Percentiles rank a stretch among this genome's conserved stretches.
Conservation (phyloP, 1,284 basidiomycete species). For the Ganoderma multipileum region DNA sequence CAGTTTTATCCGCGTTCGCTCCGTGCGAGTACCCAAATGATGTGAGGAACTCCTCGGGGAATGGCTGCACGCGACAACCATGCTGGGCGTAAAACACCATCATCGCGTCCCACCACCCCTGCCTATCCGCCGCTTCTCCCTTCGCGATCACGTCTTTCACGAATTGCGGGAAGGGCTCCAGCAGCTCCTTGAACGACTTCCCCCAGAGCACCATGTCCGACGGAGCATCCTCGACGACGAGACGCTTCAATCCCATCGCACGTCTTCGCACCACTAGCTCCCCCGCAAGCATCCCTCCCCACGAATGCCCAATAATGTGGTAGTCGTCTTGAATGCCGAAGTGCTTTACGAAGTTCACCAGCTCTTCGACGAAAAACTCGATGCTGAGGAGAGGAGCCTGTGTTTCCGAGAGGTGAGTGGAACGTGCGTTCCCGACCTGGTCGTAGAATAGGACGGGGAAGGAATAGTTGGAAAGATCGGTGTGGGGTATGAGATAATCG, state of each 20-base stretch:
- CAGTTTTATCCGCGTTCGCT: slow-evolving; percentile 32
- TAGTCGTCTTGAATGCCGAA: slow-evolving; percentile 36
- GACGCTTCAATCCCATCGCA: slow-evolving; percentile 35
- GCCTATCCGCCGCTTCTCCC: slow-evolving; percentile 35
- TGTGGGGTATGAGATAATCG: slow-evolving; percentile 35
- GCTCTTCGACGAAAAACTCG: slow-evolving; percentile 42
- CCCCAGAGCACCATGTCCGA: slow-evolving; percentile 34
- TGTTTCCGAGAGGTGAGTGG: slow-evolving; percentile 41
- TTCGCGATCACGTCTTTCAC: slow-evolving; percentile 32
- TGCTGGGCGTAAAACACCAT: slow-evolving; percentile 30
- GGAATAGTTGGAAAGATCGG: slow-evolving; percentile 30
- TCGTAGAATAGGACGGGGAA: slow-evolving; percentile 45
- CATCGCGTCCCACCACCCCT: slow-evolving; percentile 34
- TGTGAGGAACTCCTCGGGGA: slow-evolving; percentile 32
- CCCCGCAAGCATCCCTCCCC: slow-evolving; percentile 41
- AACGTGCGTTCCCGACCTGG: slow-evolving; percentile 41
- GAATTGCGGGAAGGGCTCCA: slow-evolving; percentile 31
- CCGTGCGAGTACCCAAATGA: slow-evolving; percentile 25
- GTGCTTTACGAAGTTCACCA: slow-evolving; percentile 39
- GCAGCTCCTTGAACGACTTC: slow-evolving; percentile 25
- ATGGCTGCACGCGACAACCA: slow-evolving; percentile 33
- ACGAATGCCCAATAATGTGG: slow-evolving; percentile 42
- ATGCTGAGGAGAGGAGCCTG: slow-evolving; percentile 38
- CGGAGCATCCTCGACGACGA: slow-evolving; percentile 36
- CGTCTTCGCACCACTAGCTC: slow-evolving; percentile 32